Percentiles rank a stretch among this genome's conserved stretches.
These are phyloP conservation scores for Marsdenia floribunda DNA, from an alignment of 257 asterid genomes.

Conservation along the genomic window DNA sequence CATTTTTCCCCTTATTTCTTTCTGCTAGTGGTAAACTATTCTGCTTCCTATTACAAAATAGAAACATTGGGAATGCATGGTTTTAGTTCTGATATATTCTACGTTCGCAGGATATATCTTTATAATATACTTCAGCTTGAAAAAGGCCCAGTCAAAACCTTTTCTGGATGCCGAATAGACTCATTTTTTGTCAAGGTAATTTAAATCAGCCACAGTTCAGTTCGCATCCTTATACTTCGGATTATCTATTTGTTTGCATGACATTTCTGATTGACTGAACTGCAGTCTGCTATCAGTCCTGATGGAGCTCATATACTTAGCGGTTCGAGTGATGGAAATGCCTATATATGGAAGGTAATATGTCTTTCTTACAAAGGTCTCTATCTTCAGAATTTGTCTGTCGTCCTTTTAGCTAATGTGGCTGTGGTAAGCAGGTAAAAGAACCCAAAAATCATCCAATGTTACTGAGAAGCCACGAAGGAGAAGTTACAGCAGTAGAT, in stretches of 20 bases:
- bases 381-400: background rate
- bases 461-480: constrained; percentile 68
- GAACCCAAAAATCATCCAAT: constrained; percentile 62
- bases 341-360: constrained; percentile 83
- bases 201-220: background rate
- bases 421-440: constrained; percentile 48
- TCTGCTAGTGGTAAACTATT: background rate
- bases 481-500: constrained; percentile 92
- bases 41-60: background rate
- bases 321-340: constrained; percentile 95
- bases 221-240: background rate
- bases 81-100: constrained; percentile 9
- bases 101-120: constrained; percentile 65
- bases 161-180: constrained; percentile 62
- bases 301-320: constrained; percentile 91
- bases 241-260: background rate
- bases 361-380: constrained; percentile 8
- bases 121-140: constrained; percentile 82
- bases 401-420: constrained; percentile 3
- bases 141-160: constrained; percentile 61
- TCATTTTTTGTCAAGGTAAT: constrained; percentile 93
- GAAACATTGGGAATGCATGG: background rate
- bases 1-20: background rate
- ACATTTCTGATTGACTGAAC: constrained; percentile 19
- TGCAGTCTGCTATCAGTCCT: constrained; percentile 83